Percentiles rank a stretch among this genome's conserved stretches.
phyloP scores from a whole-genome alignment of 495 filamentous ascomycete species.

The Talaromyces trachyspermus region DNA sequence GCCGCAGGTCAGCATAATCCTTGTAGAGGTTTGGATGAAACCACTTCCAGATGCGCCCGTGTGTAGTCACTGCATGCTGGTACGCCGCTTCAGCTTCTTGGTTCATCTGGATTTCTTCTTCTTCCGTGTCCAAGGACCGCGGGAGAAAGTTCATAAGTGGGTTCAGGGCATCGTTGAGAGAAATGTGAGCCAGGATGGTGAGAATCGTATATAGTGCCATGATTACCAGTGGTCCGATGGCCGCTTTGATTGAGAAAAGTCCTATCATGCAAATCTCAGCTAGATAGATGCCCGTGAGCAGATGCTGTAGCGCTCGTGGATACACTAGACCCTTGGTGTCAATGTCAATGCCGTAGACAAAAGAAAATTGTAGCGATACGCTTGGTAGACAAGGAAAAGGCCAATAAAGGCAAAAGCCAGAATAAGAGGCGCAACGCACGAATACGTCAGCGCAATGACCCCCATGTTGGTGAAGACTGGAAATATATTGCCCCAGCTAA shows the following conservation, averaged over 20 bases:
- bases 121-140: constrained; percentile 42
- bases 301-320: constrained; percentile 77
- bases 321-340: constrained; percentile 89
- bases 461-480: constrained; percentile 83
- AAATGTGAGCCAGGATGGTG: constrained; percentile 70
- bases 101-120: constrained; percentile 31
- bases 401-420: constrained; percentile 75
- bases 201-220: constrained; percentile 72
- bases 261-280: constrained; percentile 80
- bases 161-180: constrained; percentile 63
- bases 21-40: constrained; percentile 70
- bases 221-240: constrained; percentile 67
- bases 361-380: constrained; percentile 91
- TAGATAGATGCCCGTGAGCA: constrained; percentile 77
- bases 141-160: constrained; percentile 74
- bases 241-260: constrained; percentile 63
- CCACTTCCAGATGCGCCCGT: constrained; percentile 51
- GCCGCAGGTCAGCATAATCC: constrained; percentile 61
- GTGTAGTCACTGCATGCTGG: constrained; percentile 7
- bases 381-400: constrained; percentile 74
- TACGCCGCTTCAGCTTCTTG: constrained; percentile 20
- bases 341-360: constrained; percentile 71
- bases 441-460: constrained; percentile 81
- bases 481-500: constrained; percentile 79
- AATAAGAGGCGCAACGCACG: constrained; percentile 78